Conservation (phyloP, 768 basidiomycete species). For the Lactarius quietus region DNA sequence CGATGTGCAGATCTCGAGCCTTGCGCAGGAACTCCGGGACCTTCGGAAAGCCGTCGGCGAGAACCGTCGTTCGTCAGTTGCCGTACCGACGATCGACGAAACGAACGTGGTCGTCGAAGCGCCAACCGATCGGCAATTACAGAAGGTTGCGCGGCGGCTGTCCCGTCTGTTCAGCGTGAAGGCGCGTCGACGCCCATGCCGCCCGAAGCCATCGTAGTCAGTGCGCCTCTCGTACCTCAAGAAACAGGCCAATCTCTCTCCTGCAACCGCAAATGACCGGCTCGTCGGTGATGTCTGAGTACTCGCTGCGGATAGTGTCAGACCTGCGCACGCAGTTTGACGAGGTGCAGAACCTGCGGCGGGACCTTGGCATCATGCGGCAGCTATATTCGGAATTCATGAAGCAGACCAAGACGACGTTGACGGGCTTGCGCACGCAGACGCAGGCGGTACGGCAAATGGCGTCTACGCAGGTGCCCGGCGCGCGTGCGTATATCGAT, state of each 20-base stretch:
- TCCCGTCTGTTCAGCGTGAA: constrained; percentile 58
- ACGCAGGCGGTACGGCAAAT: constrained; percentile 87
- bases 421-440: constrained; percentile 73
- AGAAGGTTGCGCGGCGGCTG: constrained; percentile 65
- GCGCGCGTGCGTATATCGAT: constrained; percentile 83
- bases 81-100: constrained; percentile 53
- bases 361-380: constrained; percentile 90
- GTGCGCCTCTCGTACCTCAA: constrained; percentile 48
- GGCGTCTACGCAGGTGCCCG: constrained; percentile 76
- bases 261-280: constrained; percentile 67
- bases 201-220: constrained; percentile 29
- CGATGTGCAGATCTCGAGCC: constrained; percentile 80
- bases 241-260: constrained; percentile 66
- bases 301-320: constrained; percentile 65
- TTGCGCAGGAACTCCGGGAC: constrained; percentile 90
- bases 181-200: constrained; percentile 33
- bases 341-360: constrained; percentile 89
- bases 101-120: constrained; percentile 52
- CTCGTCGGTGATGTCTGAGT: constrained; percentile 67
- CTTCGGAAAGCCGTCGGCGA: constrained; percentile 62
- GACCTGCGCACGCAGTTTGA: constrained; percentile 93
- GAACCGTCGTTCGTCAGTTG: constrained; percentile 50
- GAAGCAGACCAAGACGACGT: constrained; percentile 83
- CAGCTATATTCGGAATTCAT: constrained; percentile 95
- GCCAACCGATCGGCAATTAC: constrained; percentile 76